Evolutionary conservation across 1,284 basidiomycete species (phyloP).

Genomic region (Pterulicium gracile): DNA sequence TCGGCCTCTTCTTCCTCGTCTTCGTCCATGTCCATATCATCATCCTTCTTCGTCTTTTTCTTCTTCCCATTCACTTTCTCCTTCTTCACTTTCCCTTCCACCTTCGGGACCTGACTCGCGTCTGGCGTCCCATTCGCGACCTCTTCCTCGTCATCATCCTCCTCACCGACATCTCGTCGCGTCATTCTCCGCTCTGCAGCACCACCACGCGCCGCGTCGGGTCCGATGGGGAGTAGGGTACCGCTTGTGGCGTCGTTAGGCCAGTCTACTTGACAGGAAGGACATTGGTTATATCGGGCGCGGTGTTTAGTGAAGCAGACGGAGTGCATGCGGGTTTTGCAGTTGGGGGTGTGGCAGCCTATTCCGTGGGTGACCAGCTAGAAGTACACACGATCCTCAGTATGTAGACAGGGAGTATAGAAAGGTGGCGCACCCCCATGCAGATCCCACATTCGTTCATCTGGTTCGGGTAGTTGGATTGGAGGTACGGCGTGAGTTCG

Average conservation of each 20-base stretch:
- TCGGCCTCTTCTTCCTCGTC: conserved; percentile 13
- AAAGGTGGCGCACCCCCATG: conserved; percentile 39
- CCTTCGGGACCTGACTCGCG: conserved; percentile 16
- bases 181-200: conserved; percentile 32
- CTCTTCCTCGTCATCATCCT: conserved; percentile 27
- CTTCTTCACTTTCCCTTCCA: conserved; percentile 20
- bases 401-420: conserved; percentile 3
- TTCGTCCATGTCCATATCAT: conserved; percentile 16
- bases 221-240: conserved; percentile 45
- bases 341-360: conserved; percentile 51
- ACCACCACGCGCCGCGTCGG: conserved; percentile 50
- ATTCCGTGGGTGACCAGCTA: conserved; percentile 61
- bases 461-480: conserved; percentile 61
- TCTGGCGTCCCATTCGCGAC: conserved; percentile 18
- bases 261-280: conserved; percentile 51
- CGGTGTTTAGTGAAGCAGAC: conserved; percentile 51
- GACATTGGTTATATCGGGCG: conserved; percentile 35
- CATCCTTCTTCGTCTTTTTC: conserved; percentile 17
- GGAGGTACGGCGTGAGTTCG: conserved; percentile 69
- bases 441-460: conserved; percentile 69
- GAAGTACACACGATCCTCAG: conserved; percentile 1
- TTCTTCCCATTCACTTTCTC: conserved; percentile 19
- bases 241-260: conserved; percentile 29
- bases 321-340: conserved; percentile 54
- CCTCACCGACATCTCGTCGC: conserved; percentile 34